Evolutionary conservation across 169 alveolate genomes (phyloP).

Genomic region (Plasmodium coatneyi): DNA sequence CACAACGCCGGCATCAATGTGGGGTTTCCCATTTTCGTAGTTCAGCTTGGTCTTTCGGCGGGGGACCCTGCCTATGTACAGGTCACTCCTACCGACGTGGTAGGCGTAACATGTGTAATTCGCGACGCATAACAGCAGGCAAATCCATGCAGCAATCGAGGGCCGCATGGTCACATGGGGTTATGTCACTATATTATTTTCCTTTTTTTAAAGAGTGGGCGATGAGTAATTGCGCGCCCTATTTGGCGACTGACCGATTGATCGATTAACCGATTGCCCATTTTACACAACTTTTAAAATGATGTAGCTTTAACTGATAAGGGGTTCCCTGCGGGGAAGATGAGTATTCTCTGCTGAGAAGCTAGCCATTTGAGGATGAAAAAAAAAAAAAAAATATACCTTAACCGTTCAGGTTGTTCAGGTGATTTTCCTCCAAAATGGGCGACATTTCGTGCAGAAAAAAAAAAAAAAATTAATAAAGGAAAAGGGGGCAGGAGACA

Average conservation of each 20-base stretch:
- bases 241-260: neutral
- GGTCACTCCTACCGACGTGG: neutral
- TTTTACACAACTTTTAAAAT: neutral
- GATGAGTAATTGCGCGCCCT: neutral
- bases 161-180: neutral
- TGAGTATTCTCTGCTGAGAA: neutral
- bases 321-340: neutral
- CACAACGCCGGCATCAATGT: conserved; percentile 24
- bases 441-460: neutral
- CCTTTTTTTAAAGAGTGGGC: neutral
- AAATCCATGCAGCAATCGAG: neutral
- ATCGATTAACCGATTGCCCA: neutral
- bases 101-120: neutral
- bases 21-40: conserved; percentile 21
- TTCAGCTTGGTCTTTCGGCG: conserved; percentile 9
- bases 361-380: neutral
- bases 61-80: neutral
- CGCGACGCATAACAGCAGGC: neutral
- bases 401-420: neutral
- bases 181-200: neutral
- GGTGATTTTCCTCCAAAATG: neutral
- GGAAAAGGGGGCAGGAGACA: neutral
- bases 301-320: neutral
- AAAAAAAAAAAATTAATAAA: neutral
- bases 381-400: neutral